Conservation (phyloP, 495 filamentous ascomycete species). For the Bacidia rubella region DNA sequence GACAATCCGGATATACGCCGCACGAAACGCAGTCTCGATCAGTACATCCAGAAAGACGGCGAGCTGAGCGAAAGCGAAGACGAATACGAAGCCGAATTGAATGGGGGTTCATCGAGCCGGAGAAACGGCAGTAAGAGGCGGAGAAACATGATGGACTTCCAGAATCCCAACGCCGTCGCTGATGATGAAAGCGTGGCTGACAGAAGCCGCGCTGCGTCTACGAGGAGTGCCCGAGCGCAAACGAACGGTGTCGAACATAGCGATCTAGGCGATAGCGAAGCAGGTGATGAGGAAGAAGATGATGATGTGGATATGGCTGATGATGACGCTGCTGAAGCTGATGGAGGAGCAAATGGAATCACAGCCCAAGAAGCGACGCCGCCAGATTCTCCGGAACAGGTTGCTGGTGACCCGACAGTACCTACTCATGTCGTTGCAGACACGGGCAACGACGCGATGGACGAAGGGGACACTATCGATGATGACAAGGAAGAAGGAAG, state of each 20-base stretch:
- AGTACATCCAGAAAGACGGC: slow-evolving; percentile 55
- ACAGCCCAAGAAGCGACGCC: slow-evolving; percentile 22
- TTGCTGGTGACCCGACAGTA: slow-evolving; percentile 15
- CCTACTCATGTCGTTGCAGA: slow-evolving; percentile 10
- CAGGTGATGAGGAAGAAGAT: slow-evolving; percentile 31
- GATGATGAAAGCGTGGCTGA: slow-evolving; percentile 47
- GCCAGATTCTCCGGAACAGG: slow-evolving; percentile 19
- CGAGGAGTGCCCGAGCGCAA: slow-evolving; percentile 19
- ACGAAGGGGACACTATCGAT: slow-evolving; percentile 23
- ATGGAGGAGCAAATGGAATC: slow-evolving; percentile 17
- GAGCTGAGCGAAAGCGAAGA: slow-evolving; percentile 80
- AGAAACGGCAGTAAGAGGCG: slow-evolving; percentile 40
- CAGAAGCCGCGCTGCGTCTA: slow-evolving; percentile 33
- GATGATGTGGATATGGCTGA: slow-evolving; percentile 57
- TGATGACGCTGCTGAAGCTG: slow-evolving; percentile 24
- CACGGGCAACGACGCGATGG: slow-evolving; percentile 15
- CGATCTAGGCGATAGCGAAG: slow-evolving; percentile 29
- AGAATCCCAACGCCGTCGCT: slow-evolving; percentile 43
- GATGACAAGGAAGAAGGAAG: slow-evolving; percentile 20
- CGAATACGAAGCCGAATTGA: slow-evolving; percentile 63
- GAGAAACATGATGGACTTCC: slow-evolving; percentile 58
- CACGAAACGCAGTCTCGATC: slow-evolving; percentile 75
- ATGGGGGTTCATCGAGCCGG: slow-evolving; percentile 56
- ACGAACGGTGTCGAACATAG: slow-evolving; percentile 36
- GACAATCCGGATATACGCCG: slow-evolving; percentile 73